A percentile compares a stretch with the other conserved stretches of the same genome.
phyloP scores from a whole-genome alignment of 2,329 filamentous ascomycete species.

The Aspergillus versicolor region DNA sequence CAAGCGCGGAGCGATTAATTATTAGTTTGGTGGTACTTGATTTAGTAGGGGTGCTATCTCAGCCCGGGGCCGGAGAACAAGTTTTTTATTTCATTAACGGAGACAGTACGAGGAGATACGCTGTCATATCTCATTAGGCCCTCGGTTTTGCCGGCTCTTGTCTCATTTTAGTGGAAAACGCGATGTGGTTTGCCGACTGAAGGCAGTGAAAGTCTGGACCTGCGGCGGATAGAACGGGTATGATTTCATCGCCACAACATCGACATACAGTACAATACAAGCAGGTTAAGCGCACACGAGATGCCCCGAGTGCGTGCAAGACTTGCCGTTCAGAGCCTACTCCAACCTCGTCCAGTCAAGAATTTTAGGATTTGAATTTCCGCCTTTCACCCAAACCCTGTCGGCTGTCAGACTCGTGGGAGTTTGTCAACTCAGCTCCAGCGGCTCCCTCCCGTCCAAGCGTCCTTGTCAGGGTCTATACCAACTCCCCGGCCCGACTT shows the following conservation, averaged over 20 bases:
- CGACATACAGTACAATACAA: not conserved
- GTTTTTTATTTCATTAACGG: not conserved
- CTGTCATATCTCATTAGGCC: not conserved
- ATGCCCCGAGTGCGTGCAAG: too few species aligned
- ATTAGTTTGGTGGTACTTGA: conserved; percentile 6
- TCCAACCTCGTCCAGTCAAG: not conserved
- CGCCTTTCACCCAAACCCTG: not conserved
- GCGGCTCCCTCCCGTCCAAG: not conserved
- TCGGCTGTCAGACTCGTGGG: not conserved
- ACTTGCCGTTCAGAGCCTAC: not conserved
- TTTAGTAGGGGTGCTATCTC: conserved; percentile 1
- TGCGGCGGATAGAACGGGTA: not conserved
- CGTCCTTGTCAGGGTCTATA: not conserved
- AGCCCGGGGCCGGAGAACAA: not conserved
- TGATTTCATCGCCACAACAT: conserved; percentile 3
- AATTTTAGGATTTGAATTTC: not conserved
- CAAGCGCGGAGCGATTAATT: conserved; percentile 9
- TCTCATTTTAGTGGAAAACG: conserved; percentile 2
- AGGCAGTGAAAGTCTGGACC: not conserved
- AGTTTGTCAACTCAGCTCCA: not conserved
- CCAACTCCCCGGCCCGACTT: conserved; percentile 70
- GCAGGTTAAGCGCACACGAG: too few species aligned
- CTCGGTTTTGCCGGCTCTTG: not conserved
- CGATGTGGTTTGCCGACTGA: not conserved
- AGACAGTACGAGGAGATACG: not conserved